Base-by-base conservation (phyloP, 192 early-diverging fungal genomes). In the Umbelopsis isabellina region DNA sequence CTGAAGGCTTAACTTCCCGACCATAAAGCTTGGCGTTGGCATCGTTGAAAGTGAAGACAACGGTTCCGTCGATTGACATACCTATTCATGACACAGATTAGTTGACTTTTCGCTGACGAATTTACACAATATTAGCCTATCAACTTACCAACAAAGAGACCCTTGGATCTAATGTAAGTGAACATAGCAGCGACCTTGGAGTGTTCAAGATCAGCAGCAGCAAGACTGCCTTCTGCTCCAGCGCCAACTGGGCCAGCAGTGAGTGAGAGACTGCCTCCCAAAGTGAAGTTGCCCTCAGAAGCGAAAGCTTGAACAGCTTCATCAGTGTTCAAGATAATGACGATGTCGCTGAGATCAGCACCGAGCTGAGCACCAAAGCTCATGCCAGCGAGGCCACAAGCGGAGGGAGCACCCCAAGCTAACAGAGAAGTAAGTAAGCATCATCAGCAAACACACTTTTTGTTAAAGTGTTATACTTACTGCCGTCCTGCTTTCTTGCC, bases 301-400 rank as follows among this genome's bases (percentile, higher is more conserved):
- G 82, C 84, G 78, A 98, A 98, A 1, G 96, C 91, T 66, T 88
- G 87, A 46, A 98, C 94, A 4, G 94, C 94, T 21, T 80, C 84
- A 13, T 79, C 83, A 52, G 89, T 94, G 74, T 94, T 98, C 46
- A 98, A 81, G 30, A 98, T 80, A 68, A 97, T 90, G 20, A 98
- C 93, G 79, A 92, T 90, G 75, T 98, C 95, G 16, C 95, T 96
- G 53, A 95, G 82, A 70, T 94, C 90, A 4, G 89, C 93, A 51
- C 95, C 95, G 72, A 96, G 89, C 74, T 97, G 93, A 9, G 89
- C 90, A 49, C 95, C 95, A 70, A 95, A 91, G 11, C 95, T 93
- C 69, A 92, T 90, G 4, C 95, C 95, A 41, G 86, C 93, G 0
- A 91, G 91, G 13, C 84, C 87, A 67, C 97, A 95, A 7, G 91